These are phyloP conservation scores for Cyclotella kingstonii DNA, from an alignment of 108 stramenopile genomes.

Conservation along the genomic window DNA sequence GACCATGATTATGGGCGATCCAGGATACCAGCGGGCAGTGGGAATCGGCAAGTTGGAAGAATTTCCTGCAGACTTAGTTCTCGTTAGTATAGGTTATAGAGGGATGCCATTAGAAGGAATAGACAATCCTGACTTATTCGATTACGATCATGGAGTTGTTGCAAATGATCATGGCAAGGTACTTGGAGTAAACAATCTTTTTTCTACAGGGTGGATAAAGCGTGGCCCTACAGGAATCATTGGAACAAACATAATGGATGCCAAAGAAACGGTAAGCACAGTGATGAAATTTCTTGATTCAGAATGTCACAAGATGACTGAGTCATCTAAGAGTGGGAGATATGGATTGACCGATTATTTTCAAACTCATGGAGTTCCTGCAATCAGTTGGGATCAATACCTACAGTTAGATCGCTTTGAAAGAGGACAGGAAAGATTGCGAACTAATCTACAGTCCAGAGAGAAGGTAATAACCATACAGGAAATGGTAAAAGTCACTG, in stretches of 20 bases:
- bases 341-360: slow-evolving; percentile 40
- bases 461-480: slow-evolving; percentile 56
- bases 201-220: slow-evolving; percentile 95
- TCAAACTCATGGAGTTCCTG: slow-evolving; percentile 23
- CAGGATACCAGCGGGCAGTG: slow-evolving; percentile 64
- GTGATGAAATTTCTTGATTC: slow-evolving; percentile 70
- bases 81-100: slow-evolving; percentile 93
- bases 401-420: slow-evolving; percentile 56
- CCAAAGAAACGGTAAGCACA: slow-evolving; percentile 89
- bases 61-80: slow-evolving; percentile 54
- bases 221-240: slow-evolving; percentile 97
- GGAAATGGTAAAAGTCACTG: slow-evolving; percentile 49
- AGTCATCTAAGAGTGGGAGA: neutral
- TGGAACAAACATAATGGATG: slow-evolving; percentile 90
- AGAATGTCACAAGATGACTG: neutral
- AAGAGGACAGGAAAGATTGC: slow-evolving; percentile 23
- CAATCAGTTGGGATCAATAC: slow-evolving; percentile 67
- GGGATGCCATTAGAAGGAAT: slow-evolving; percentile 78
- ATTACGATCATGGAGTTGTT: slow-evolving; percentile 56
- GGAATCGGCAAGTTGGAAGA: slow-evolving; percentile 72
- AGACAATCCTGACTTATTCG: slow-evolving; percentile 54
- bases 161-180: slow-evolving; percentile 74
- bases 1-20: slow-evolving; percentile 73
- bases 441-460: slow-evolving; percentile 52
- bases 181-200: slow-evolving; percentile 68